Base-by-base conservation (phyloP, 805 yeast genomes). In the Candida piceae region DNA sequence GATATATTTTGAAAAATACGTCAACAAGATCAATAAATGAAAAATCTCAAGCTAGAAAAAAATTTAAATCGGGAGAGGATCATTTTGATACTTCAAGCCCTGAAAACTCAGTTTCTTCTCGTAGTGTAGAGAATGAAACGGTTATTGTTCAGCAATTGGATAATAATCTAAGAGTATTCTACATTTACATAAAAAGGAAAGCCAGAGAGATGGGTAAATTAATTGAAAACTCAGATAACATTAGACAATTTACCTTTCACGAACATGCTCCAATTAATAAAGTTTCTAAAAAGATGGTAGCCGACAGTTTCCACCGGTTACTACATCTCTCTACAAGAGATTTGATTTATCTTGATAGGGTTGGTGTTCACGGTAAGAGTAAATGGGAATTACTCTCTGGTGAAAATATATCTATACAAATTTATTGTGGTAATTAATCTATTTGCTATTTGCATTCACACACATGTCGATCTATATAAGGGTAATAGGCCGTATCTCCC, bases 351-450 rank as follows among this genome's bases (percentile, higher is more conserved):
- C 7, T 54, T 16, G 49, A 42, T n/a, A 32, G 39, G 11, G 31
- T 40, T 15, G 45, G 38, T 3, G 41, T 44, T 8, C 24, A 43
- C 15, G 51, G 50, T 1, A 38, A 36, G 19, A 49, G 44, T 19
- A 53, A 48, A 32, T 54, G 59, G 59, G 55, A 50, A n/a, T 19
- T 42, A 19, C 30, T 53, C n/a, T 16, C 16, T 10, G 42, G 42
- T 9, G 40, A 37, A n/a, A 48, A 48, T 26, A 46, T 53, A 22
- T 30, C 36, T 12, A 32, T 52, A 20, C n/a, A n/a, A n/a, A n/a
- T n/a, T n/a, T n/a, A n/a, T n/a, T n/a, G n/a, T n/a, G n/a, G n/a
- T n/a, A n/a, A n/a, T n/a, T n/a, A n/a, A n/a, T n/a, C n/a, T n/a
- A n/a, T n/a, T n/a, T n/a, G n/a, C n/a, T n/a, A n/a, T n/a, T n/a